Percentiles rank a stretch among this genome's conserved stretches.
phyloP scores from a whole-genome alignment of 176 grass and related monocot species.

The Triticum urartu region DNA sequence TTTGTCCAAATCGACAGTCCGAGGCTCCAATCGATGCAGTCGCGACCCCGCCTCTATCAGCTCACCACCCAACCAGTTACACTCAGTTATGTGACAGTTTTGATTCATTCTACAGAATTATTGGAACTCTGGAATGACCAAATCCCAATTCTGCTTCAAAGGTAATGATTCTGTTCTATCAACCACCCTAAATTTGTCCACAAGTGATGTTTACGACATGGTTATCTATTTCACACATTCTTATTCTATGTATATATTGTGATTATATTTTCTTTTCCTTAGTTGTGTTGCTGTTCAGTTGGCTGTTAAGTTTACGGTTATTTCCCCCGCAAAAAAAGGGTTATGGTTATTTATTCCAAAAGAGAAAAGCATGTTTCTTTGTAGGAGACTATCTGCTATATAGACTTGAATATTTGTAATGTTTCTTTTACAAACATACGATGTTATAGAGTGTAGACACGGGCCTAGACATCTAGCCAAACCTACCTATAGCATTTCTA shows the following conservation, averaged over 20 bases:
- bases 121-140: slow-evolving; percentile 13
- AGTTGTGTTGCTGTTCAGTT: neutral
- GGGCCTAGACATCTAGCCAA: no score
- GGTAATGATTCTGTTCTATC: slow-evolving; percentile 23
- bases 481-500: no score
- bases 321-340: no score
- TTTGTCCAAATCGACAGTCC: slow-evolving; percentile 47
- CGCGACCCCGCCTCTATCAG: neutral
- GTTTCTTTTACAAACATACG: no score
- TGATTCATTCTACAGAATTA: neutral
- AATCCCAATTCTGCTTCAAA: neutral
- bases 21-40: neutral
- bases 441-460: no score
- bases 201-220: slow-evolving; percentile 7
- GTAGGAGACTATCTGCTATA: neutral
- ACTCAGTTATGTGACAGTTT: neutral
- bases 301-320: no score
- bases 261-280: neutral
- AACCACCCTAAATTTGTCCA: neutral
- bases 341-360: neutral
- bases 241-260: neutral
- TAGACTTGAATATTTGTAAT: no score
- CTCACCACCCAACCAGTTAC: neutral
- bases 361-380: slow-evolving; percentile 4
- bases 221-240: neutral